Conservation (phyloP, 2,329 filamentous ascomycete species). For the Aspergillus chevalieri region DNA sequence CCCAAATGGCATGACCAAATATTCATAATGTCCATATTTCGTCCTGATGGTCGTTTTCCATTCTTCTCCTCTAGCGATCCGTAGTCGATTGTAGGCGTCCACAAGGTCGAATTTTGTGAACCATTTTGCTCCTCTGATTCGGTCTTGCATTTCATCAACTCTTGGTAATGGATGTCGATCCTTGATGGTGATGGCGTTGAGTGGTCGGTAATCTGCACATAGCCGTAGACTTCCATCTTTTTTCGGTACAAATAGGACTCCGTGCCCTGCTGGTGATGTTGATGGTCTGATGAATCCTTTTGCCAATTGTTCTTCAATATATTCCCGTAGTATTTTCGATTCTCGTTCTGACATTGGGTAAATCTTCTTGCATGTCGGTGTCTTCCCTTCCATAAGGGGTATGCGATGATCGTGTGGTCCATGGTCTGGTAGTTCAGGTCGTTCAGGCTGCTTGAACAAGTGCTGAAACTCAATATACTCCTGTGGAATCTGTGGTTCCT, state of each 20-base stretch:
- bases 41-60: conserved; percentile 6
- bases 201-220: conserved; percentile 12
- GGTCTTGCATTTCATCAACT: conserved; percentile 17
- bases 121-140: conserved; percentile 9
- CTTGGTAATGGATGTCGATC: conserved; percentile 19
- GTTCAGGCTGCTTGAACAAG: too few relatives aligned
- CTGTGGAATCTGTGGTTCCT: too few relatives aligned
- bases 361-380: not conserved
- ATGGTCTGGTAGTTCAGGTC: not conserved
- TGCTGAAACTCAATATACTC: too few relatives aligned
- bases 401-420: not conserved
- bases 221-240: not conserved
- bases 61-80: conserved; percentile 10
- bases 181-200: conserved; percentile 22
- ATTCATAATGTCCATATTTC: conserved; percentile 18
- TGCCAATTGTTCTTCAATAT: not conserved
- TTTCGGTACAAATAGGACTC: not conserved
- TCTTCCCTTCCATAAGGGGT: not conserved
- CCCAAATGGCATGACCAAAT: conserved; percentile 18
- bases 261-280: not conserved
- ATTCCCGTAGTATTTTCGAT: not conserved
- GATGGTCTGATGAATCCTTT: not conserved
- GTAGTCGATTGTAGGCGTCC: conserved; percentile 15
- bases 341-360: not conserved
- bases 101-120: conserved; percentile 22